A percentile compares a stretch with the other conserved stretches of the same genome.
Conservation (phyloP, 2,329 filamentous ascomycete species). For the Fusarium algeriense region DNA sequence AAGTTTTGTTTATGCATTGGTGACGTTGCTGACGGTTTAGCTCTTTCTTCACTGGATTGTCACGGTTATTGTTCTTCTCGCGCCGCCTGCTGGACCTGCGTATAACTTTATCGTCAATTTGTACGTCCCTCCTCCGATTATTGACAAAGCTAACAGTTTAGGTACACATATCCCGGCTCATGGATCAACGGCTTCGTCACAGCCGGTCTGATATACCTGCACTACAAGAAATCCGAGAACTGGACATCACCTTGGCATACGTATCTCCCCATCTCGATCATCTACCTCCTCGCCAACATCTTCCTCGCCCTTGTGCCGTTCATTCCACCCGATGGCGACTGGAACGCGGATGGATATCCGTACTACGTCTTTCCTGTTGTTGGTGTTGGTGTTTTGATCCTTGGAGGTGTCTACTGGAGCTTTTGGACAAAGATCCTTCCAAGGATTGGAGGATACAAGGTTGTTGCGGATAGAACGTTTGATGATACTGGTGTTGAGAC, state of each 20-base stretch:
- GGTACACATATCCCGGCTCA: slow-evolving; percentile 63
- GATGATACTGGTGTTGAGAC: slow-evolving; percentile 57
- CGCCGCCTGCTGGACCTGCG: slow-evolving; percentile 74
- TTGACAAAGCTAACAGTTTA: slow-evolving; percentile 34
- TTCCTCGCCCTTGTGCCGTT: slow-evolving; percentile 68
- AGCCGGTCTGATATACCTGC: slow-evolving; percentile 64
- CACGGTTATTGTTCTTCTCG: slow-evolving; percentile 73
- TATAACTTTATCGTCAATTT: slow-evolving; percentile 76
- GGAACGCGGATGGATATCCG: slow-evolving; percentile 63
- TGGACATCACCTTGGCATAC: slow-evolving; percentile 68
- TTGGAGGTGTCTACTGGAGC: slow-evolving; percentile 66
- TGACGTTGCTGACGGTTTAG: slow-evolving; percentile 41
- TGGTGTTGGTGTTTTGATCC: slow-evolving; percentile 62
- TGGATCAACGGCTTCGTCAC: slow-evolving; percentile 67
- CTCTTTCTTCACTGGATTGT: slow-evolving; percentile 75
- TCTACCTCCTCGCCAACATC: slow-evolving; percentile 64
- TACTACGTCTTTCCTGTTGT: slow-evolving; percentile 70
- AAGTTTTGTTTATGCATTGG: slow-evolving; percentile 35
- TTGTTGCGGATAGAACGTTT: slow-evolving; percentile 59
- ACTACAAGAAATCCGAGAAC: slow-evolving; percentile 62
- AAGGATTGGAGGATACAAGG: slow-evolving; percentile 61
- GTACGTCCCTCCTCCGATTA: slow-evolving; percentile 12
- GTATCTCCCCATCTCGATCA: slow-evolving; percentile 59
- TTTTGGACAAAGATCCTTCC: slow-evolving; percentile 66
- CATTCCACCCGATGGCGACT: slow-evolving; percentile 63